Conservation (phyloP, 1,284 basidiomycete species). For the Apiotrichum akiyoshidainum region DNA sequence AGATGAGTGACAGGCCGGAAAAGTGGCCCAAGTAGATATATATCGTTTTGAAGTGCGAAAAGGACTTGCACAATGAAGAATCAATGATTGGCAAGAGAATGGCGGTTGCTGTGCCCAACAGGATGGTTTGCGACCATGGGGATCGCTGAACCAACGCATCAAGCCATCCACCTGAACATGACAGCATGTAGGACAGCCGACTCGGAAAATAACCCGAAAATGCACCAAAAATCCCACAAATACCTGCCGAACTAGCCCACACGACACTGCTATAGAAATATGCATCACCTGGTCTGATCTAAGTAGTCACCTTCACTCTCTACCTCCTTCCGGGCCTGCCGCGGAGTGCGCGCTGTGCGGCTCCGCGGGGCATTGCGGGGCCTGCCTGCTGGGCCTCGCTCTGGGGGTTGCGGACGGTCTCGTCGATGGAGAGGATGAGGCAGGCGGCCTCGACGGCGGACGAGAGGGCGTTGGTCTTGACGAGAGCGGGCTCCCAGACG, state of each 20-base stretch:
- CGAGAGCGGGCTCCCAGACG: constrained; percentile 96
- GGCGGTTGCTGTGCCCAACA: too few species aligned
- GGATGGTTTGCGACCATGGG: too few species aligned
- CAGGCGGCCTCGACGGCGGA: constrained; percentile 96
- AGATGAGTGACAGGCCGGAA: constrained; percentile 60
- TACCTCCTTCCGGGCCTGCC: constrained; percentile 55
- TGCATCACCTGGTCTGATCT: constrained; percentile 1
- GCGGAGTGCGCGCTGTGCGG: constrained; percentile 75
- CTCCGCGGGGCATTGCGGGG: constrained; percentile 76
- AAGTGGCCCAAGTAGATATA: constrained; percentile 38
- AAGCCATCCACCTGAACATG: too few species aligned
- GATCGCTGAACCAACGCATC: too few species aligned
- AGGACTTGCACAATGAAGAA: too few species aligned
- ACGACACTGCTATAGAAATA: constrained; percentile 1
- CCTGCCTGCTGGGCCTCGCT: constrained; percentile 68
- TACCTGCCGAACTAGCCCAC: too few species aligned
- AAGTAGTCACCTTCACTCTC: constrained; percentile 1
- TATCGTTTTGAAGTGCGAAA: too few species aligned
- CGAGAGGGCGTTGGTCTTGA: constrained; percentile 92
- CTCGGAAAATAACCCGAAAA: too few species aligned
- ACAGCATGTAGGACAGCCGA: too few species aligned
- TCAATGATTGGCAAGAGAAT: too few species aligned
- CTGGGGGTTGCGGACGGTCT: constrained; percentile 89
- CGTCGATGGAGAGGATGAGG: constrained; percentile 89
- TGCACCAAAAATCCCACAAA: too few species aligned